A percentile compares a stretch with the other conserved stretches of the same genome.
Evolutionary conservation across 768 basidiomycete species (phyloP).

Genomic region (Udeniomyces megalosporus): DNA sequence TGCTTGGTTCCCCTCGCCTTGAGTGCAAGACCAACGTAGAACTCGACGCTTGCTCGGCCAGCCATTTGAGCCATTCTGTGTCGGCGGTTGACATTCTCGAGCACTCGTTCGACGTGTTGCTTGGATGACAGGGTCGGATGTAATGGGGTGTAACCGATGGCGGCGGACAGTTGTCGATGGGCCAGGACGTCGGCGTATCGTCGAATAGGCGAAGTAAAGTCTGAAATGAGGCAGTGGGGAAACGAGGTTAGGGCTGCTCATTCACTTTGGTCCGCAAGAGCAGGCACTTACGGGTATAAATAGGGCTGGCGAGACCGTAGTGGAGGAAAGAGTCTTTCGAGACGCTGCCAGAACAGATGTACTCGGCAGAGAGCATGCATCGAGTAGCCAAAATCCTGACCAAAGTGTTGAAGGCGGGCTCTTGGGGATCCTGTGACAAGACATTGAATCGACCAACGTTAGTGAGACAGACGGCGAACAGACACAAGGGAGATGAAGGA

Average conservation of each 20-base stretch:
- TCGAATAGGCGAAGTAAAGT: constrained; percentile 59
- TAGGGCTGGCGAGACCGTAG: constrained; percentile 90
- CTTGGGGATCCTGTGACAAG: constrained; percentile 46
- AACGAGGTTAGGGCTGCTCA: neutral
- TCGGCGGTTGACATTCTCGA: constrained; percentile 74
- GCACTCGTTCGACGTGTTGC: constrained; percentile 63
- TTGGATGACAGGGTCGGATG: constrained; percentile 81
- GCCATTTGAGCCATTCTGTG: constrained; percentile 98
- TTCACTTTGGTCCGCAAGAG: neutral
- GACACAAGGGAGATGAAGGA: constrained; percentile 8
- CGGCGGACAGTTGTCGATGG: constrained; percentile 81
- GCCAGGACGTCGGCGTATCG: constrained; percentile 91
- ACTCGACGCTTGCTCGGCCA: constrained; percentile 87
- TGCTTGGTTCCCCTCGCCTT: constrained; percentile 39
- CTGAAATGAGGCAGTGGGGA: constrained; percentile 9
- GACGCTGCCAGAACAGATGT: constrained; percentile 91
- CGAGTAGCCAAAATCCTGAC: constrained; percentile 98
- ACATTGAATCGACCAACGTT: neutral
- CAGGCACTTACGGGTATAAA: constrained; percentile 52
- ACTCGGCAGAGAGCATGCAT: constrained; percentile 96
- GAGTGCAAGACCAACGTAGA: constrained; percentile 85
- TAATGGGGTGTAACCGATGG: constrained; percentile 65
- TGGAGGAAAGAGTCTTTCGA: constrained; percentile 83
- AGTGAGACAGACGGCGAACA: neutral
- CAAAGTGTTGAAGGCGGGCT: constrained; percentile 88